Evolutionary conservation across 2,329 filamentous ascomycete species (phyloP), one percentile per base, ranked within the genome.

Genomic region (Tolypocladium tropicale): DNA sequence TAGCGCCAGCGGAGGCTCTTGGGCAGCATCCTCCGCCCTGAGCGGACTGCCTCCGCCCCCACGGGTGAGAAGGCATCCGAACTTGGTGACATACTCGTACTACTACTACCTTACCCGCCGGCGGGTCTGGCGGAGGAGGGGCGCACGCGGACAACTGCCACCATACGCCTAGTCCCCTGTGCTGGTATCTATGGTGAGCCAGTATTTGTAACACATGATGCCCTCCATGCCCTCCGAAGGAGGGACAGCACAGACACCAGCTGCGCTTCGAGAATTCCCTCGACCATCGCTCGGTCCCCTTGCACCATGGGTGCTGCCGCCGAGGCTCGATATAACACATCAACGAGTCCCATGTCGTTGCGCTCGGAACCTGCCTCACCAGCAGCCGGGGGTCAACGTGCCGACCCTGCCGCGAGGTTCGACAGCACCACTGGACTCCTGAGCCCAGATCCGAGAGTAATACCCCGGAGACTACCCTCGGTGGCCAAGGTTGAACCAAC

Each of bases 371-470:
- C 25, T 30, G 25, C 37, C 18, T 39, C 46, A 3, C 34, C 49
- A 7, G 14, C 36, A 18, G 18, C 12, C 10, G 37, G 33, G 30
- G 16, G 33, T 16, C 50, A 18, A 16, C 37, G 5, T 25, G 14
- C 16, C 14, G 10, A 25, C 25, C 4, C 25, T 12, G 21, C 32
- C 14, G n/a, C 37, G 2, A 28, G n/a, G 6, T 30, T 25, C 12
- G 37, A 55, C 43, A n/a, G 18, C 34, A 32, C 33, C 30, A 12
- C 18, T 16, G 25, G 52, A 28, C 16, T 9, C 16, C 12, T 2
- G 28, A 46, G 50, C 41, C 68, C 67, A 54, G 68, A 74, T 60
- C 78, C 75, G 63, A 72, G 76, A 59, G 64, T 76, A 48, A 80
- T 77, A 25, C 76, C 68, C 60, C 73, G 76, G 62, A 73, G 76